Evolutionary conservation across 1,284 basidiomycete species (phyloP).

Genomic region (Rhodotorula sp.): DNA sequence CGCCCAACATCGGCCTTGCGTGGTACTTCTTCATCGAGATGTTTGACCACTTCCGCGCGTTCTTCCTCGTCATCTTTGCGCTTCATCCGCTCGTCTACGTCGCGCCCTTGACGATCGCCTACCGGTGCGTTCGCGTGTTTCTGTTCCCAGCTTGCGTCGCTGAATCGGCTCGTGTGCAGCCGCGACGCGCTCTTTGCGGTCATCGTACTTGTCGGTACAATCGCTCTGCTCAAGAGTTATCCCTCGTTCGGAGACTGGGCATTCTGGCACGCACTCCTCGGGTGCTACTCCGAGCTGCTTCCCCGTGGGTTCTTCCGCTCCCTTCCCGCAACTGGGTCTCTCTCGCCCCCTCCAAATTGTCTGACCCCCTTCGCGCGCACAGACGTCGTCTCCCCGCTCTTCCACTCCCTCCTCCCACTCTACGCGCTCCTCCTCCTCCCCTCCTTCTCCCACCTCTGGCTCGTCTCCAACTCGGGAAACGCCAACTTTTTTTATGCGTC

Average conservation of each 20-base stretch:
- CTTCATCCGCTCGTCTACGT: conserved; percentile 82
- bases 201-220: conserved; percentile 72
- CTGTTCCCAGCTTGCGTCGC: neutral
- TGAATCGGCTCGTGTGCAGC: conserved; percentile 51
- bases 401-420: conserved; percentile 76
- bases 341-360: neutral
- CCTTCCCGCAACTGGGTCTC: no score
- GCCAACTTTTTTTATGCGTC: conserved; percentile 98
- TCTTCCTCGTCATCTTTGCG: conserved; percentile 95
- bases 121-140: conserved; percentile 15
- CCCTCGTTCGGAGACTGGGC: conserved; percentile 85
- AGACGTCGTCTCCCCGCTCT: conserved; percentile 86
- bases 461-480: conserved; percentile 87
- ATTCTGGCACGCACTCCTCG: conserved; percentile 75
- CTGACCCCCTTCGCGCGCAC: conserved; percentile 11
- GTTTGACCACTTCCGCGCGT: conserved; percentile 95
- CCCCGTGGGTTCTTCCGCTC: conserved; percentile 61
- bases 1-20: conserved; percentile 90
- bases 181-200: conserved; percentile 80
- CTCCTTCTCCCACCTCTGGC: conserved; percentile 88
- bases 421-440: conserved; percentile 85
- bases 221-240: conserved; percentile 87
- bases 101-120: conserved; percentile 69
- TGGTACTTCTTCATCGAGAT: conserved; percentile 99
- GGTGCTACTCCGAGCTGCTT: conserved; percentile 79